Conservation (phyloP, 2,329 filamentous ascomycete genomes). For the Hortaea werneckii region DNA sequence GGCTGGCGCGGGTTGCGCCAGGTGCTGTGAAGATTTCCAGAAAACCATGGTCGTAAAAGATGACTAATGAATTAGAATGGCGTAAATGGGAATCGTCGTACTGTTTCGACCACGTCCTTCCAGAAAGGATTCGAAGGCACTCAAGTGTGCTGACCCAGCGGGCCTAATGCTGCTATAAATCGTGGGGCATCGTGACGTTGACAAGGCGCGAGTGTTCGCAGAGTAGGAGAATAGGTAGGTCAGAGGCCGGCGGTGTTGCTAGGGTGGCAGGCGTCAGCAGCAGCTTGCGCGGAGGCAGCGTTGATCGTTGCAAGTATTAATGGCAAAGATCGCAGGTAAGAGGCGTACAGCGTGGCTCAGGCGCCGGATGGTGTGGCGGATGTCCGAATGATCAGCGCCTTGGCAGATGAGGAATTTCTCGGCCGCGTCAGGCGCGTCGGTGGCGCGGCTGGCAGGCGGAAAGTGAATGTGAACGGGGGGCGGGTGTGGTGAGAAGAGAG, state of each 20-base stretch:
- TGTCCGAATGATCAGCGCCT: neutral
- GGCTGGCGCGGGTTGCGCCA: slow-evolving; percentile 7
- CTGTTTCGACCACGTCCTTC: neutral
- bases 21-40: slow-evolving; percentile 5
- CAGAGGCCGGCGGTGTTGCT: neutral
- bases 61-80: neutral
- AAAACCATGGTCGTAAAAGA: slow-evolving; percentile 5
- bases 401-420: neutral
- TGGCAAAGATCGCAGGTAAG: neutral
- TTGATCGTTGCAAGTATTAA: neutral
- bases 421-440: neutral
- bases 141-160: slow-evolving; percentile 4
- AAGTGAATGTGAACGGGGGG: neutral
- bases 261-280: neutral
- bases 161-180: slow-evolving; percentile 7
- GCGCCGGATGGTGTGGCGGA: neutral
- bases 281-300: neutral
- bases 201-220: neutral
- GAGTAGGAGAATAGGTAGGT: too few relatives aligned
- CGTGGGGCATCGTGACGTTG: neutral
- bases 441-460: neutral
- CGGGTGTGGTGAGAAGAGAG: neutral
- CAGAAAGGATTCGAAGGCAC: neutral
- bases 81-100: neutral
- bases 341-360: neutral